Evolutionary conservation across 495 filamentous ascomycete species (phyloP).

Genomic region (Astrocystis sublimbata): DNA sequence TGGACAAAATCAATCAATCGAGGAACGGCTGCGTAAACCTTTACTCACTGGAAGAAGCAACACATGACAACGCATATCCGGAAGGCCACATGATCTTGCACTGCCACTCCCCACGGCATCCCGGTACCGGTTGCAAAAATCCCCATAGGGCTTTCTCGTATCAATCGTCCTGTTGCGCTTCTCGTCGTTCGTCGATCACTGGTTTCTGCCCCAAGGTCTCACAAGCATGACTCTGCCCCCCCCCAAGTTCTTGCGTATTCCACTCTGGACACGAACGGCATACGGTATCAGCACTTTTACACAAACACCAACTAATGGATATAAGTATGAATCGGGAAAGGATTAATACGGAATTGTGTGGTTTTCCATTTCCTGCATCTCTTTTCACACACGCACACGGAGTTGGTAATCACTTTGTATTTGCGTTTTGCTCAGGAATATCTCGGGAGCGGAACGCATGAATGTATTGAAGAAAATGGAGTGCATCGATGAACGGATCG

Average conservation of each 20-base stretch:
- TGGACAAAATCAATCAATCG: background rate
- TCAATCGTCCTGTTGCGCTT: background rate
- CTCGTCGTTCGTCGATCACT: background rate
- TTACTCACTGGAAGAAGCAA: background rate
- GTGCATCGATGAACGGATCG: background rate
- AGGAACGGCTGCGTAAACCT: background rate
- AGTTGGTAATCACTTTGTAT: background rate
- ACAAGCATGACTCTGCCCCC: background rate
- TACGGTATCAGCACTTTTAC: background rate
- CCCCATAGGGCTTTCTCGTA: background rate
- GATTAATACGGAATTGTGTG: constrained; percentile 7
- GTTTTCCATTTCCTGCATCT: background rate
- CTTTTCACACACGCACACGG: no score
- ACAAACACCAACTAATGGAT: constrained; percentile 8
- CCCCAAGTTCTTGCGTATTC: background rate
- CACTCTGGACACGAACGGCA: background rate
- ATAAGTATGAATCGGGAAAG: constrained; percentile 1
- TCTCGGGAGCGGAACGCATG: background rate
- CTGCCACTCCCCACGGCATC: background rate
- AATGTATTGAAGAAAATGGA: no score
- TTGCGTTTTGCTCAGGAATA: constrained; percentile 11
- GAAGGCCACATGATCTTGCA: background rate
- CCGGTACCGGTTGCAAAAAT: background rate
- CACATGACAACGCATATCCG: background rate
- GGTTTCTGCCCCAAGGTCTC: background rate